Evolutionary conservation across 1,284 basidiomycete species (phyloP).

Genomic region (Laetiporus sulphureus): DNA sequence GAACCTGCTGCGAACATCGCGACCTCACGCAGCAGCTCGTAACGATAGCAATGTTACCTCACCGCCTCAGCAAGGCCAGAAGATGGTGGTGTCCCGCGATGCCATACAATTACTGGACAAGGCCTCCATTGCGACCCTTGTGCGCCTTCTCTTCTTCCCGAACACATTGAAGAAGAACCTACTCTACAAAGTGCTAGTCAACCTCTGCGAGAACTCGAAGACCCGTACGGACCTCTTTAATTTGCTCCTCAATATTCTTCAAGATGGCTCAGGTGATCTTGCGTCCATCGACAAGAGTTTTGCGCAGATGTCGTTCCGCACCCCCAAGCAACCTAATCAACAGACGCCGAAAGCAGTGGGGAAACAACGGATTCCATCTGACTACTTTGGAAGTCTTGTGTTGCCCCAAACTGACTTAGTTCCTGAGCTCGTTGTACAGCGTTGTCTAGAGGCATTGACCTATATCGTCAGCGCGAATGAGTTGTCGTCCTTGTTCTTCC

Average conservation of each 20-base stretch:
- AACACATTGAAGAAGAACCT: slow-evolving; percentile 83
- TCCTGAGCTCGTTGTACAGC: slow-evolving; percentile 87
- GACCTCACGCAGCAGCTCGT: no score
- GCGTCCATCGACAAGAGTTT: slow-evolving; percentile 92
- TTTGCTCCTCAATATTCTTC: slow-evolving; percentile 85
- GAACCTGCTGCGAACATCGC: no score
- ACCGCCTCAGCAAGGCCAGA: slow-evolving; percentile 30
- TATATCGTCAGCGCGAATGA: slow-evolving; percentile 85
- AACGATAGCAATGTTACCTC: slow-evolving; percentile 18
- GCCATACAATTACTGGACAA: slow-evolving; percentile 95
- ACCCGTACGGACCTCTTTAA: slow-evolving; percentile 92
- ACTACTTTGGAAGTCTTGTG: slow-evolving; percentile 44
- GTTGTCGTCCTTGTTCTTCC: slow-evolving; percentile 82
- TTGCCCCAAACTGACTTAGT: slow-evolving; percentile 76
- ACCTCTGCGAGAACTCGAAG: slow-evolving; percentile 92
- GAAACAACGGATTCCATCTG: slow-evolving; percentile 56
- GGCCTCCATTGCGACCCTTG: slow-evolving; percentile 81
- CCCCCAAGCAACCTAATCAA: slow-evolving; percentile 45
- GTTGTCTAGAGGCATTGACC: slow-evolving; percentile 84
- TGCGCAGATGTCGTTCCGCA: slow-evolving; percentile 82
- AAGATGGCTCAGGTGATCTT: slow-evolving; percentile 92
- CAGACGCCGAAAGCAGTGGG: slow-evolving; percentile 62
- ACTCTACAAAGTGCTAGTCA: slow-evolving; percentile 87
- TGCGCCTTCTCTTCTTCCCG: slow-evolving; percentile 95
- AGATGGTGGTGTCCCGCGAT: slow-evolving; percentile 61